Percentiles rank a stretch among this genome's conserved stretches.
Conservation (phyloP, 208 protist species). For the Angomonas desouzai region DNA sequence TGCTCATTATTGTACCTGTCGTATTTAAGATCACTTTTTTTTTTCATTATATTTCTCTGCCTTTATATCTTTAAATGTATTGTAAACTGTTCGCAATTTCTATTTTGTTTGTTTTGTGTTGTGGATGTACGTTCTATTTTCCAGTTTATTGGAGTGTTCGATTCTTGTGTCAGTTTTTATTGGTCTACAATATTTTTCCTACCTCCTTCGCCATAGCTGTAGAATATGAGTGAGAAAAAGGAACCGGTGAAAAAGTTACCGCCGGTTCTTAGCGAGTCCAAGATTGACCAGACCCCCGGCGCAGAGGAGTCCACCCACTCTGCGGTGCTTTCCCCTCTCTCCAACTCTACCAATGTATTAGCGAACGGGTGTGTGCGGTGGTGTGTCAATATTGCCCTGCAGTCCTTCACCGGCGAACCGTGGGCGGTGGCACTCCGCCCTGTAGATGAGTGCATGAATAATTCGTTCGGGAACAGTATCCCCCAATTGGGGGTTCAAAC, state of each 20-base stretch:
- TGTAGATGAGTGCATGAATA: conserved; percentile 22
- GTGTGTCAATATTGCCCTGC: conserved; percentile 74
- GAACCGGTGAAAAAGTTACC: not conserved
- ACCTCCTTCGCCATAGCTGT: conserved; percentile 6
- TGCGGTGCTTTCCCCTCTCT: not conserved
- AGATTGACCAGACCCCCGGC: not conserved
- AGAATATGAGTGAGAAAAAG: conserved; percentile 4
- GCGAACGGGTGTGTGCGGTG: conserved; percentile 51
- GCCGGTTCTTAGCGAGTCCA: not conserved
- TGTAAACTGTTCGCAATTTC: too few species aligned
- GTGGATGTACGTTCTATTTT: too few species aligned
- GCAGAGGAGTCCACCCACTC: conserved; percentile 12
- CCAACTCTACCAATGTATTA: conserved; percentile 9
- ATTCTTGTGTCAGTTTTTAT: too few species aligned
- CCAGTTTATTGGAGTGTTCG: too few species aligned
- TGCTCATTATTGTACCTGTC: too few species aligned
- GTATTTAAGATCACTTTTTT: too few species aligned
- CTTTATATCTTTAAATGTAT: too few species aligned
- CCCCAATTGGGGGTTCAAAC: conserved; percentile 3
- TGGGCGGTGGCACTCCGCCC: conserved; percentile 57
- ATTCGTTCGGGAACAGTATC: conserved; percentile 19
- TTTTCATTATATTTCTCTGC: too few species aligned
- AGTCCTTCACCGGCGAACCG: conserved; percentile 70
- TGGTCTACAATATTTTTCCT: conserved; percentile 16
- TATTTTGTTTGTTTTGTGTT: too few species aligned